Base-by-base conservation (phyloP, 2,329 filamentous ascomycete genomes). In the Fusarium neocosmosporiellum region DNA sequence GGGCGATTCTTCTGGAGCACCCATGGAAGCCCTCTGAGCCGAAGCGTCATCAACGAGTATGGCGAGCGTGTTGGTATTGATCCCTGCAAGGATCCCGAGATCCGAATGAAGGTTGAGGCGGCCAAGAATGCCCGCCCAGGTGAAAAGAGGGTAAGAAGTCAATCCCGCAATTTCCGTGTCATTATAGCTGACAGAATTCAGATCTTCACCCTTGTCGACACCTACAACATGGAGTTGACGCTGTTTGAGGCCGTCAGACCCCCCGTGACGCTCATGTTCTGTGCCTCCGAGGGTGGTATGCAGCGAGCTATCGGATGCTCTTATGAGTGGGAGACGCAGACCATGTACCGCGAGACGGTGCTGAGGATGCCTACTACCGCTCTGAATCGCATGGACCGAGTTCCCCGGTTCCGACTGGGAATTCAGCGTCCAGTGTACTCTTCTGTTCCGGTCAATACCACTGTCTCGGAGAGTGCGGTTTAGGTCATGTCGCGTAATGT, bases 161-260 rank as follows among this genome's bases (percentile, higher is more conserved):
- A 8, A 7, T 7, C 7, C 5, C 24, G 14, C 36, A 14, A 27
- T 57, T 1, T n/a, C 22, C 22, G 10, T 13, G 29, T 16, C n/a
- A n/a, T 0, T 1, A 20, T 48, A 11, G 31, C 72, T 73, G 31
- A 75, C 50, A n/a, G 11, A 24, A 8, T 5, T 2, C 53, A 78
- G 73, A 72, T 81, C 31, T 83, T 83, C 37, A 83, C 81, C 2
- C 77, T 83, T 16, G 79, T 83, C 0, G 81, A 83, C 37, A 82
- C 80, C 1, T 79, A 78, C 66, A 80, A 78, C 70, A 80, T 83
- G 80, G 66, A 78, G 43, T 57, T 80, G 36, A 83, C 79, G 6
- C 66, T 82, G 4, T 83, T 83, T 24, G 75, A 81, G 41, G 80
- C 81, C 2, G 76, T 73, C 27, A 61, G 74, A 16, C 76, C 76